Percentiles rank a stretch among this genome's conserved stretches.
Conservation (phyloP, 371 early-diverging fungal genomes). For the Mucor racemosus region DNA sequence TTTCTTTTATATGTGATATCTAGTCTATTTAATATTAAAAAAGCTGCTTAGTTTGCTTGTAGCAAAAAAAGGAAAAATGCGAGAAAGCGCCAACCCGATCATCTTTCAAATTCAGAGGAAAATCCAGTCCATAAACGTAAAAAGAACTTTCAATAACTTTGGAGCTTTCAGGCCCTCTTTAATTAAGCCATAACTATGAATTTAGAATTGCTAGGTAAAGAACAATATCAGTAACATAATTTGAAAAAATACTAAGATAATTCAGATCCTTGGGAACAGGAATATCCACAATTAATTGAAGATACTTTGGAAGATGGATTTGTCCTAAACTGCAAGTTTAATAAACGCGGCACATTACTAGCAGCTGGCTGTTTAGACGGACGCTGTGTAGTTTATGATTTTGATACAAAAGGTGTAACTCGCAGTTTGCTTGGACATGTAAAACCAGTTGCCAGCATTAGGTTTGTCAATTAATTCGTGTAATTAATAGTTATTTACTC, state of each 20-base stretch:
- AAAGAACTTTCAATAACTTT: too few species aligned
- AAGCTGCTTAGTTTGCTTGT: too few species aligned
- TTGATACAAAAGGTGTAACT: slow-evolving; percentile 79
- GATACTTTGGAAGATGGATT: slow-evolving; percentile 79
- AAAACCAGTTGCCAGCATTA: slow-evolving; percentile 72
- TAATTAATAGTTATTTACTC: background rate
- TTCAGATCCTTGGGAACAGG: slow-evolving; percentile 83
- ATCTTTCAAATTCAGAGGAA: too few species aligned
- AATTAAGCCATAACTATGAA: slow-evolving; percentile 26
- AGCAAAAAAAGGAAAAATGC: too few species aligned
- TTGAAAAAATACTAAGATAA: background rate
- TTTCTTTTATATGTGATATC: too few species aligned
- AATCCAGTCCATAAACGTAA: too few species aligned
- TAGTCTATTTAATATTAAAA: too few species aligned
- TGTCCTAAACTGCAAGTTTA: slow-evolving; percentile 68
- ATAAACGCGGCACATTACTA: slow-evolving; percentile 75
- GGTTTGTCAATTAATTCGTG: slow-evolving; percentile 50
- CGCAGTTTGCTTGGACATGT: slow-evolving; percentile 78
- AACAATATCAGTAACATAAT: background rate
- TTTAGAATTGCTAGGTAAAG: slow-evolving; percentile 40
- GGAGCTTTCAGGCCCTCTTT: too few species aligned
- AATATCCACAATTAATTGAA: slow-evolving; percentile 82
- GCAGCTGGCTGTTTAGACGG: slow-evolving; percentile 87
- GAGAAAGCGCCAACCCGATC: too few species aligned
- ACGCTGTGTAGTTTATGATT: slow-evolving; percentile 85